Base-by-base conservation (phyloP, 257 asterid genomes). In the Ilex asprella region DNA sequence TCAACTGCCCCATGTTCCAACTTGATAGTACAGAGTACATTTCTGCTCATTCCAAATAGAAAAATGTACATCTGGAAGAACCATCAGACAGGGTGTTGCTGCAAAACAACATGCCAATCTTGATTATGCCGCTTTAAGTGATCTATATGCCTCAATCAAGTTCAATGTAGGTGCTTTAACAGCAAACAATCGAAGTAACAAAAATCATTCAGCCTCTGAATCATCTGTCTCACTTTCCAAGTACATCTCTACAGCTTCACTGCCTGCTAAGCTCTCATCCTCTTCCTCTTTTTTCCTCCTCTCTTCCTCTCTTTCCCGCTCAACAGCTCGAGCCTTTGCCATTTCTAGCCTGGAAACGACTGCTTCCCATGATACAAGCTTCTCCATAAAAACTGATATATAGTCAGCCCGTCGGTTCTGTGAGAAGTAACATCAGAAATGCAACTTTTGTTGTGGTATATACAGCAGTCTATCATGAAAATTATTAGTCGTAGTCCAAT, bases 321-420 rank as follows among this genome's bases (percentile, higher is more conserved):
- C 87, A 0, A 70, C 80, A 43, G 79, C 92, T 68, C 58, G 73
- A 49, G 84, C 83, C 69, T 78, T 82, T 11, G 99, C 97, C 58
- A 78, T 79, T 75, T 89, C 95, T n/a, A 89, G 95, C 83, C 97
- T 79, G 58, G 79, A 70, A 78, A 88, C 75, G 32, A 89, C 97
- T 0, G 89, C 87, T 32, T 92, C 88, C 99, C 99, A 92, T 61
- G 96, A 92, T 62, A 92, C 86, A 47, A 92, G 97, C 76, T 86
- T 86, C 86, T 86, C 95, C 95, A 89, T 67, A 56, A 92, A 86
- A 54, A 74, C 79, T 6, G 99, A 78, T 66, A 86, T 76, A 55
- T 89, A 89, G 55, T 89, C 96, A 0, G 91, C 84, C 55, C 99
- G 83, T 16, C 91, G 88, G 43, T 83, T 89, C 97, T 92, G 82